Conservation (phyloP, 192 early-diverging fungal genomes). For the Glomus cerebriforme region DNA sequence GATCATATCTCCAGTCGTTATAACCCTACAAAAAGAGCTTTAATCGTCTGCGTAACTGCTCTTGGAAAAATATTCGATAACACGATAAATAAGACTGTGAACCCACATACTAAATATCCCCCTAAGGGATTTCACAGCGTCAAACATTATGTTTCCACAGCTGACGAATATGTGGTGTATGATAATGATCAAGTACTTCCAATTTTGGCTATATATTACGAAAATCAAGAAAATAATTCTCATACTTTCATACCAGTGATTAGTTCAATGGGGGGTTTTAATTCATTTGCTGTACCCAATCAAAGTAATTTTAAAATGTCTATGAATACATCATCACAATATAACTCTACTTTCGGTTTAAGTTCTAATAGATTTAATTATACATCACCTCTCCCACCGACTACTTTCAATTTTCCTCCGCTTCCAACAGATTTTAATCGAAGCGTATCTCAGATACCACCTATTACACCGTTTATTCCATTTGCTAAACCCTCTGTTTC, state of each 20-base stretch:
- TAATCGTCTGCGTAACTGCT: constrained; percentile 18
- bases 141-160: constrained; percentile 19
- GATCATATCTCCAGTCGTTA: background rate
- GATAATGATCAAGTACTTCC: constrained; percentile 8
- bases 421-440: background rate
- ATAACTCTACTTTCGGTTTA: background rate
- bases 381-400: background rate
- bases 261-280: background rate
- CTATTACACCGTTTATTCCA: background rate
- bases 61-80: constrained; percentile 23
- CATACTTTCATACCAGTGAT: background rate
- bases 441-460: background rate
- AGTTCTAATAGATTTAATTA: background rate
- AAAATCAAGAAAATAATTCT: background rate
- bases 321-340: background rate
- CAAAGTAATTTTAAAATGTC: background rate
- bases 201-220: constrained; percentile 14
- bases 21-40: background rate
- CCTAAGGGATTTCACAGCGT: constrained; percentile 13
- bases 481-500: background rate
- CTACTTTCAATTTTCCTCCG: background rate
- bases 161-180: constrained; percentile 26
- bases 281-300: background rate
- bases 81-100: background rate
- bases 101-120: constrained; percentile 9